Conservation (phyloP, 129 eudicot genomes). For the Apium graveolens region DNA sequence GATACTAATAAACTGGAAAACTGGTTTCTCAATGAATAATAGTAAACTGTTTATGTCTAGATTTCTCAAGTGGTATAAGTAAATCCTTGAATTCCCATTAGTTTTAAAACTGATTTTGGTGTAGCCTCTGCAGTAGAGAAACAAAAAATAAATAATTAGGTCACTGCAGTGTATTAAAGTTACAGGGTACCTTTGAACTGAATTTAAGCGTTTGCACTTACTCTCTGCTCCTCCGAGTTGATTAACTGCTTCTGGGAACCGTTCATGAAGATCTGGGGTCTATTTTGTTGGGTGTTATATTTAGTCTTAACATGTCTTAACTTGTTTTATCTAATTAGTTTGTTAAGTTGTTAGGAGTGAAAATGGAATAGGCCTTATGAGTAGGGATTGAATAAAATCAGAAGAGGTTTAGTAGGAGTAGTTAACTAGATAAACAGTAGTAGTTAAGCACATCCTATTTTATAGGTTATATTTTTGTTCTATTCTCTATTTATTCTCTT, state of each 20-base stretch:
- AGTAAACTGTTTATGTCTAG: neutral
- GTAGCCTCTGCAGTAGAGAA: slow-evolving; percentile 72
- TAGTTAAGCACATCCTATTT: too few species aligned
- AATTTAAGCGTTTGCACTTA: slow-evolving; percentile 26
- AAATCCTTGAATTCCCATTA: slow-evolving; percentile 95
- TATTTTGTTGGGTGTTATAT: too few species aligned
- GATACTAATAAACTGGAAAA: neutral
- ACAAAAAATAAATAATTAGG: slow-evolving; percentile 15
- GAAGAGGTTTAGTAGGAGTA: too few species aligned
- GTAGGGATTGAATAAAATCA: too few species aligned
- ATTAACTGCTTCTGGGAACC: slow-evolving; percentile 85
- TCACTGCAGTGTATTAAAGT: neutral
- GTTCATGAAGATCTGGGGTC: slow-evolving; percentile 92
- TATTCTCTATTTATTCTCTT: too few species aligned
- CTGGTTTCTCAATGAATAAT: neutral
- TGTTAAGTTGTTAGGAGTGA: too few species aligned
- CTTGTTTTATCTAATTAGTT: too few species aligned
- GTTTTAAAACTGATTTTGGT: slow-evolving; percentile 88
- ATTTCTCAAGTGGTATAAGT: slow-evolving; percentile 84
- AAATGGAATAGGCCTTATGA: too few species aligned
- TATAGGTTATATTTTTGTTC: too few species aligned
- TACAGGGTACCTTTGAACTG: neutral
- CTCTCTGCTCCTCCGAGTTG: slow-evolving; percentile 98
- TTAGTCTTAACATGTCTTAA: too few species aligned
- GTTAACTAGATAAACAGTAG: too few species aligned